Base-by-base conservation (phyloP, 2,329 filamentous ascomycete species). In the Colletotrichum viniferum region DNA sequence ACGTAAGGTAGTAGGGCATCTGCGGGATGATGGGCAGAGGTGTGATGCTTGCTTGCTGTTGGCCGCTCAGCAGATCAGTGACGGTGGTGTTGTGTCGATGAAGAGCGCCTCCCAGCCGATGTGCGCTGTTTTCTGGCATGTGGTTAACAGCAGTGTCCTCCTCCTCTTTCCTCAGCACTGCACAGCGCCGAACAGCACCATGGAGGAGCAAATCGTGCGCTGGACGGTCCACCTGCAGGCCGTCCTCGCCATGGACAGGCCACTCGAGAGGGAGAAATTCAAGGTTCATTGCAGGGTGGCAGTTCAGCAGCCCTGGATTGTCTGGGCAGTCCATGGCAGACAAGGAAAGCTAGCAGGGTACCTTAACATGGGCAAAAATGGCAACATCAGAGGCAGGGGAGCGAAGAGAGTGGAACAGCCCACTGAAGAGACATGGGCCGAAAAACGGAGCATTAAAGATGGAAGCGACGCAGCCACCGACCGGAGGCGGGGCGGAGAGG, bases 91-190 rank as follows among this genome's bases (percentile, higher is more conserved):
- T 21, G 24, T 26, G 18, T 68, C 65, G 48, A 70, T 70, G 60
- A 30, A 34, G 34, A 38, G 48, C 32, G 63, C 52, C 28, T 77
- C 69, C 52, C 72, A 62, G 55, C 30, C 64, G 56, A 61, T 48
- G 61, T 78, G 78, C 73, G 78, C 64, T 78, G 69, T 78, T 79
- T 78, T 77, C 75, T 79, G 78, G 78, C 79, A 79, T 80, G 77
- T 78, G 78, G 78, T 77, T 76, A 32, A n/a, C 38, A 43, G 18
- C 24, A 52, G 24, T 28, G 34, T 34, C 32, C 32, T 43, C 32
- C 60, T 66, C 18, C 13, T 14, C 28, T 18, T 52, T 72, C 52
- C 69, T 43, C 43, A 48, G 43, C 43, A 6, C 43, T 48, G 43
- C n/a, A 48, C 69, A 63, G 55, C 24, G 38, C 66, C 62, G 55